These are phyloP conservation scores for Talaromyces albobiverticillius DNA, from an alignment of 2,329 filamentous ascomycete species.

Conservation along the genomic window DNA sequence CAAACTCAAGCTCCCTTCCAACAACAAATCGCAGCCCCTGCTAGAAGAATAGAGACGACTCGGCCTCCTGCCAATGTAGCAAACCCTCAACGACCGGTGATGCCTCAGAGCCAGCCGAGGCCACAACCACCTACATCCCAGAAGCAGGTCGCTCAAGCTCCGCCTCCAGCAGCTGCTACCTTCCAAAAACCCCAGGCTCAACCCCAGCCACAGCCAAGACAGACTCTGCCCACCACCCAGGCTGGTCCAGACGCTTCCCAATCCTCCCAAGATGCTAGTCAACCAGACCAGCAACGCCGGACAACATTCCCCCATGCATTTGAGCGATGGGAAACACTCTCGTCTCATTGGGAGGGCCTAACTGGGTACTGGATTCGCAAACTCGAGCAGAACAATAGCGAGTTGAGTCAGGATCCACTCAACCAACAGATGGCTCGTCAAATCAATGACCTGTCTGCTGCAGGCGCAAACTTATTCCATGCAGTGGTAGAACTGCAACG, in stretches of 20 bases:
- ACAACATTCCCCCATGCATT: constrained; percentile 94
- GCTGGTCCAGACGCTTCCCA: constrained; percentile 22
- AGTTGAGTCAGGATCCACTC: constrained; percentile 76
- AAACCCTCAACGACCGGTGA: constrained; percentile 12
- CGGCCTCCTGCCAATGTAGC: background rate
- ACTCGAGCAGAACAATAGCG: constrained; percentile 84
- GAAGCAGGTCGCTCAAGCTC: constrained; percentile 10
- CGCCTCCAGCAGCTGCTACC: constrained; percentile 14
- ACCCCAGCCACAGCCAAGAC: constrained; percentile 16
- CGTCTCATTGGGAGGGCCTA: constrained; percentile 95
- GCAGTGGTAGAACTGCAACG: constrained; percentile 95
- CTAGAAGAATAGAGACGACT: constrained; percentile 11
- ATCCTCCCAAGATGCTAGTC: constrained; percentile 22
- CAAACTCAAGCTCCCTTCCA: constrained; percentile 3
- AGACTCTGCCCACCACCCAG: constrained; percentile 16
- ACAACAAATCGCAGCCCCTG: constrained; percentile 7
- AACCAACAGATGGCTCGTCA: constrained; percentile 87
- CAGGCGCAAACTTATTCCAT: constrained; percentile 94
- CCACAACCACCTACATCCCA: constrained; percentile 15
- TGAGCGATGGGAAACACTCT: constrained; percentile 94
- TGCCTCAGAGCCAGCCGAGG: constrained; percentile 21
- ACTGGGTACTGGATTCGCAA: constrained; percentile 97
- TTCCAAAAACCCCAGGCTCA: constrained; percentile 15
- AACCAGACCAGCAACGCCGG: constrained; percentile 39
- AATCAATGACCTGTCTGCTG: constrained; percentile 94